Conservation (phyloP, 2,329 filamentous ascomycete species). For the Cordyceps fumosorosea region DNA sequence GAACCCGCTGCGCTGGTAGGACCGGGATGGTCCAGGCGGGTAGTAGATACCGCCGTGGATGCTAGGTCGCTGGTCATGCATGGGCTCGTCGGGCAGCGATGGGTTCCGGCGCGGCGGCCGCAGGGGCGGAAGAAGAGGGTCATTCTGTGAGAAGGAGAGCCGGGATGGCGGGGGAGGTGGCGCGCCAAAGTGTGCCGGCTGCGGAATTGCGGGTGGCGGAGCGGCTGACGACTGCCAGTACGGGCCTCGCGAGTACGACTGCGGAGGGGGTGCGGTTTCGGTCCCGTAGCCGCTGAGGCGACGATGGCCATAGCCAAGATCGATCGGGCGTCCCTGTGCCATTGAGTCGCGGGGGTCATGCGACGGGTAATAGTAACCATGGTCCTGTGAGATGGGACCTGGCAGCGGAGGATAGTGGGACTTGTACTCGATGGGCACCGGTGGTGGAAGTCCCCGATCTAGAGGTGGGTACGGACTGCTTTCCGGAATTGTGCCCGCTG, state of each 20-base stretch:
- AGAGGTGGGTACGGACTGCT: slow-evolving; percentile 19
- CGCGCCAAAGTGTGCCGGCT: slow-evolving; percentile 20
- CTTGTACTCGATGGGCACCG: slow-evolving; percentile 24
- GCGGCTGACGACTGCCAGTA: slow-evolving; percentile 28
- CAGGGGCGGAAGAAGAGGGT: slow-evolving; percentile 32
- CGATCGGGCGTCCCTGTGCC: slow-evolving; percentile 23
- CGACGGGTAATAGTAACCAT: slow-evolving; percentile 16
- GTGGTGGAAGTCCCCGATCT: slow-evolving; percentile 21
- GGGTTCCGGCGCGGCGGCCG: slow-evolving; percentile 31
- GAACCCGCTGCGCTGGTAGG: slow-evolving; percentile 27
- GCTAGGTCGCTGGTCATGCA: slow-evolving; percentile 25
- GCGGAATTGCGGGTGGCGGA: slow-evolving; percentile 21
- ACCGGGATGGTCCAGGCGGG: slow-evolving; percentile 21
- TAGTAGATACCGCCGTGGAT: slow-evolving; percentile 27
- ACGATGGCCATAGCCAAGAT: slow-evolving; percentile 25
- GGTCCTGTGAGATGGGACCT: slow-evolving; percentile 18
- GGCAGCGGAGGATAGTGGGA: slow-evolving; percentile 18
- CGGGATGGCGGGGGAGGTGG: slow-evolving; percentile 20
- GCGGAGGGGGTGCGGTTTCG: slow-evolving; percentile 17
- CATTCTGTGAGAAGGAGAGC: slow-evolving; percentile 30
- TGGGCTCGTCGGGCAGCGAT: slow-evolving; percentile 27
- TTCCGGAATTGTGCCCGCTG: slow-evolving; percentile 6
- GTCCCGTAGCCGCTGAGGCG: slow-evolving; percentile 26
- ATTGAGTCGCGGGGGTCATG: slow-evolving; percentile 24
- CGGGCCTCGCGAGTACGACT: slow-evolving; percentile 23